Percentiles rank a stretch among this genome's conserved stretches.
These are phyloP conservation scores for Phylloporus sp. DNA, from an alignment of 768 basidiomycete genomes.

Conservation along the genomic window DNA sequence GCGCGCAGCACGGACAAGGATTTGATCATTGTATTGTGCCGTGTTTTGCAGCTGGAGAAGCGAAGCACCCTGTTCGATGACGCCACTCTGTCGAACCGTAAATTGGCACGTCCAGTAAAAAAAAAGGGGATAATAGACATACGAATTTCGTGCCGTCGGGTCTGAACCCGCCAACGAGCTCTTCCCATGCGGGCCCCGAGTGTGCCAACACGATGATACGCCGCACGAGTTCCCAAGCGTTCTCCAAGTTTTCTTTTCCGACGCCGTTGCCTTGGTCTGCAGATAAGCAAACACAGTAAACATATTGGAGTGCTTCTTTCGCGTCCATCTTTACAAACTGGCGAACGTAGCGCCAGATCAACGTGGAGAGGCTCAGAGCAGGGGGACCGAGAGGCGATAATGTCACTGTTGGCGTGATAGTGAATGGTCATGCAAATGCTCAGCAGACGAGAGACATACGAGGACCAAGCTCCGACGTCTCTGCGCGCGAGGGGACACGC, in stretches of 20 bases:
- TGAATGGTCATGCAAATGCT: not conserved
- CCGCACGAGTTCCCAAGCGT: constrained; percentile 73
- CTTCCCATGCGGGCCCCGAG: constrained; percentile 80
- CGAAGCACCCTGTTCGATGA: constrained; percentile 77
- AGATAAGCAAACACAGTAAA: constrained; percentile 77
- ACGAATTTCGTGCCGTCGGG: constrained; percentile 88
- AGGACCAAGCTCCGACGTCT: constrained; percentile 80
- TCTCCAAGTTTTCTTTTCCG: constrained; percentile 82
- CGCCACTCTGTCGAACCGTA: constrained; percentile 56
- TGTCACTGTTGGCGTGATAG: constrained; percentile 46
- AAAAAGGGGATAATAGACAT: constrained; percentile 34
- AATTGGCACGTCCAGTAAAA: not conserved
- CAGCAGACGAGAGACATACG: constrained; percentile 42
- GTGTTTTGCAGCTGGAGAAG: constrained; percentile 67
- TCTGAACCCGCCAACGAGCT: constrained; percentile 89
- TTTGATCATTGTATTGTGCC: constrained; percentile 70
- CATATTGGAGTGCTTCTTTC: constrained; percentile 90
- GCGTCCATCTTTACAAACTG: constrained; percentile 92
- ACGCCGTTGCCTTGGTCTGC: constrained; percentile 65
- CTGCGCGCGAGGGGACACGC: constrained; percentile 73
- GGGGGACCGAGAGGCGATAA: constrained; percentile 64
- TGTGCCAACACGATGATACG: constrained; percentile 77
- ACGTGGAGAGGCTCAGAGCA: constrained; percentile 72
- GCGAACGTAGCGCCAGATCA: constrained; percentile 90
- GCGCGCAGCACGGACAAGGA: constrained; percentile 78